phyloP scores from a whole-genome alignment of 306 rosid species.

The Fragaria nilgerrensis region DNA sequence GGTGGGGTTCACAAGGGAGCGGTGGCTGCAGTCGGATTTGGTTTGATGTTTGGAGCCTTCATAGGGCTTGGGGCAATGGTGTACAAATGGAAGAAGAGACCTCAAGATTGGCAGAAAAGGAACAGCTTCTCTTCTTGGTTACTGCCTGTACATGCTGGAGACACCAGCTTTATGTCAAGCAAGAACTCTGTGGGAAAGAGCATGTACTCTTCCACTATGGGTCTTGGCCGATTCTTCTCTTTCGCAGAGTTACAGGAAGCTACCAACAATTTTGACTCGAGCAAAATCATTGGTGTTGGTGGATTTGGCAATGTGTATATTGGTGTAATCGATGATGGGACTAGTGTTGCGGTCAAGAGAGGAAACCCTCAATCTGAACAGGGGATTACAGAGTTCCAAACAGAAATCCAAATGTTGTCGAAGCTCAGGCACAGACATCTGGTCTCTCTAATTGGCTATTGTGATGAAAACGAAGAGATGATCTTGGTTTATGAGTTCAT shows the following conservation, averaged over 20 bases:
- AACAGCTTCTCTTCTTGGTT: slow-evolving; percentile 57
- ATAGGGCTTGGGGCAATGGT: slow-evolving; percentile 57
- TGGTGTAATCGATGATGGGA: slow-evolving; percentile 41
- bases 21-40: slow-evolving; percentile 50
- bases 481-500: slow-evolving; percentile 51
- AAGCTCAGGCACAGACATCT: slow-evolving; percentile 52
- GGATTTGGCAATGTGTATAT: slow-evolving; percentile 53
- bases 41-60: slow-evolving; percentile 51
- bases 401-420: slow-evolving; percentile 54
- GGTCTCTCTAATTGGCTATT: slow-evolving; percentile 51
- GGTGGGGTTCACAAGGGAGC: slow-evolving; percentile 29
- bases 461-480: slow-evolving; percentile 55
- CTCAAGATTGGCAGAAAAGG: slow-evolving; percentile 55
- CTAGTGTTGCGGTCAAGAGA: slow-evolving; percentile 44
- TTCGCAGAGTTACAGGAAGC: slow-evolving; percentile 46
- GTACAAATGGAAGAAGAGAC: slow-evolving; percentile 50
- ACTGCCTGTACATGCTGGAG: slow-evolving; percentile 46
- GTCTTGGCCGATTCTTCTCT: slow-evolving; percentile 48
- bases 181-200: slow-evolving; percentile 37
- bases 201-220: slow-evolving; percentile 31
- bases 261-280: slow-evolving; percentile 48
- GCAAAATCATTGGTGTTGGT: slow-evolving; percentile 47
- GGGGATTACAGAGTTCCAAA: slow-evolving; percentile 50
- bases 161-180: slow-evolving; percentile 41
- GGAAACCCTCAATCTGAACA: slow-evolving; percentile 53